A percentile compares a stretch with the other conserved stretches of the same genome.
Evolutionary conservation across 2,329 filamentous ascomycete genomes (phyloP).

Genomic region (Bipolaris gigantea): DNA sequence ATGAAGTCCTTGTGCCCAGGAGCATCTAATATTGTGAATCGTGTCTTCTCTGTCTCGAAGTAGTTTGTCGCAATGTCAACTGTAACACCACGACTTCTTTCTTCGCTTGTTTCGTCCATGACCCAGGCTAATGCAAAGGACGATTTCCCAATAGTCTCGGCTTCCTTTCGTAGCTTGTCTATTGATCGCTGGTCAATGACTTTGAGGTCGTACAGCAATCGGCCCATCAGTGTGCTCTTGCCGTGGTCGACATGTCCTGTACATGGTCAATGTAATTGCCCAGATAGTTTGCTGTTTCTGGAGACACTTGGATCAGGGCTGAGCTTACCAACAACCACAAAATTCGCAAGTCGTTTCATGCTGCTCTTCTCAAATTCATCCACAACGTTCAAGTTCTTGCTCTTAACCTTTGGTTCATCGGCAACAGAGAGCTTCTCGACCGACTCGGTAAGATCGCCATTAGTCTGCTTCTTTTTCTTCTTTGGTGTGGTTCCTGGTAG

Average conservation of each 20-base stretch:
- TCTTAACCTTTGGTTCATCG: conserved; percentile 59
- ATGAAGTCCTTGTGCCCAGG: conserved; percentile 96
- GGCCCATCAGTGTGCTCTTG: conserved; percentile 96
- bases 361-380: conserved; percentile 75
- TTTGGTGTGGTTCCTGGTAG: conserved; percentile 33
- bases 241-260: conserved; percentile 93
- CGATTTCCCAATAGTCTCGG: conserved; percentile 87
- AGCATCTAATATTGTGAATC: conserved; percentile 92
- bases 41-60: conserved; percentile 84
- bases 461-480: conserved; percentile 24
- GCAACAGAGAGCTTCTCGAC: conserved; percentile 52
- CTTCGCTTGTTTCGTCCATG: conserved; percentile 87
- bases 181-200: conserved; percentile 86
- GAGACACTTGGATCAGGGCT: not conserved
- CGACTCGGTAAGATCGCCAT: conserved; percentile 49
- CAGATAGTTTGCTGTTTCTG: not conserved
- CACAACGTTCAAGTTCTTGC: conserved; percentile 82
- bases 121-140: conserved; percentile 98
- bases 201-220: conserved; percentile 85
- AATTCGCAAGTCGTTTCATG: conserved; percentile 80
- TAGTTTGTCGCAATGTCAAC: conserved; percentile 96
- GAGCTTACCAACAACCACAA: conserved; percentile 82
- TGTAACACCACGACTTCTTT: conserved; percentile 86
- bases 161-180: conserved; percentile 84
- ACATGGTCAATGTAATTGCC: conserved; percentile 1